phyloP scores from a whole-genome alignment of 441 rosid species.

The Brassica hybrid region DNA sequence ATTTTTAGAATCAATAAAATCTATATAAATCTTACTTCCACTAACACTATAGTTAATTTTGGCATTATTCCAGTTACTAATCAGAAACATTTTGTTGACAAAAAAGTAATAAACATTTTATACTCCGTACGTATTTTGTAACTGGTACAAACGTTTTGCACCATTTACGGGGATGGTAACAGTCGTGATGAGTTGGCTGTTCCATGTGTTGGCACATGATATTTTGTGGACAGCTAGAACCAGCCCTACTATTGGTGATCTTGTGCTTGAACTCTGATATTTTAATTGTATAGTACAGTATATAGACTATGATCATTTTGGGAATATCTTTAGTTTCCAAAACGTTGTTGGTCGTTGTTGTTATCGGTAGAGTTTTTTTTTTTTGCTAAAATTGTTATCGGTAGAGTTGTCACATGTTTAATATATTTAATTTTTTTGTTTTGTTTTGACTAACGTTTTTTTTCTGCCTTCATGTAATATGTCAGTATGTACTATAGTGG shows the following conservation, averaged over 20 bases:
- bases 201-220: not conserved
- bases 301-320: not conserved
- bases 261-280: not conserved
- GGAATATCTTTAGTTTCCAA: not conserved
- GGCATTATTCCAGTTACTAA: no score
- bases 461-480: not conserved
- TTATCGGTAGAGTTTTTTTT: not conserved
- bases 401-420: not conserved
- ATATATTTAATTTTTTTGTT: not conserved
- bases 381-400: no score
- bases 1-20: no score
- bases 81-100: not conserved
- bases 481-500: no score
- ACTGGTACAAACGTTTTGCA: not conserved
- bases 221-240: not conserved
- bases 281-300: not conserved
- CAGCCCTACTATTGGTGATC: no score
- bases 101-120: not conserved
- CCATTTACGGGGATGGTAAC: not conserved
- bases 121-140: not conserved
- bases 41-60: no score
- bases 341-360: slow-evolving; percentile 1
- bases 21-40: no score
- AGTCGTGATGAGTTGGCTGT: not conserved
- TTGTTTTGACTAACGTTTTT: not conserved